phyloP scores from a whole-genome alignment of 1,284 basidiomycete genomes.

The Pterula multifida region DNA sequence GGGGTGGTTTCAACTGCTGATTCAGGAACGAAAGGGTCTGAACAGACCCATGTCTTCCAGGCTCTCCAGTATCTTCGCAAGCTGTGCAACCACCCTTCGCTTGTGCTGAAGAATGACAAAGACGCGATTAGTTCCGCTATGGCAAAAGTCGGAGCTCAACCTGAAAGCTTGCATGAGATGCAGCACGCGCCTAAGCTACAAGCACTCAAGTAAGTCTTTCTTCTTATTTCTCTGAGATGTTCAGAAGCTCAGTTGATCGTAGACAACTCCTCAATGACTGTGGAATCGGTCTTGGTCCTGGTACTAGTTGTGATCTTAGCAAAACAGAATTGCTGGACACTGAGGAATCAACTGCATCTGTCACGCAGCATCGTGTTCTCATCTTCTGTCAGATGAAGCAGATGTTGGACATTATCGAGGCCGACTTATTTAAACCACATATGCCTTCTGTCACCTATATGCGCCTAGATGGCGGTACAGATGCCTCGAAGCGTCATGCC shows the following conservation, averaged over 20 bases:
- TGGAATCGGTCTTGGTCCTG: slow-evolving; percentile 68
- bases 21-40: slow-evolving; percentile 27
- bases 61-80: slow-evolving; percentile 95
- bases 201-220: slow-evolving; percentile 62
- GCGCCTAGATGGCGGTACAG: slow-evolving; percentile 89
- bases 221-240: too few relatives aligned
- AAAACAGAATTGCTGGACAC: slow-evolving; percentile 57
- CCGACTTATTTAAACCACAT: slow-evolving; percentile 78
- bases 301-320: slow-evolving; percentile 31
- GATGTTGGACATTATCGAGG: slow-evolving; percentile 98
- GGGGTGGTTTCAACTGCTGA: slow-evolving; percentile 43
- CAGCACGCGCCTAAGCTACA: slow-evolving; percentile 90
- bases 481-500: slow-evolving; percentile 83
- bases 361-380: slow-evolving; percentile 93
- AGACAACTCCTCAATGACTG: slow-evolving; percentile 93
- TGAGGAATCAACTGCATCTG: slow-evolving; percentile 40
- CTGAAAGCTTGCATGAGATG: slow-evolving; percentile 60
- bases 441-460: slow-evolving; percentile 98
- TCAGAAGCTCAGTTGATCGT: slow-evolving; percentile 8
- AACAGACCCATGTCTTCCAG: slow-evolving; percentile 87
- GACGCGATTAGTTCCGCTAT: slow-evolving; percentile 56
- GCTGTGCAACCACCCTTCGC: slow-evolving; percentile 92
- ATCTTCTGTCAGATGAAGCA: slow-evolving; percentile 99
- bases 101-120: slow-evolving; percentile 67
- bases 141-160: slow-evolving; percentile 34